Conservation (phyloP, 2,329 filamentous ascomycete genomes). For the Fusarium mundagurra region DNA sequence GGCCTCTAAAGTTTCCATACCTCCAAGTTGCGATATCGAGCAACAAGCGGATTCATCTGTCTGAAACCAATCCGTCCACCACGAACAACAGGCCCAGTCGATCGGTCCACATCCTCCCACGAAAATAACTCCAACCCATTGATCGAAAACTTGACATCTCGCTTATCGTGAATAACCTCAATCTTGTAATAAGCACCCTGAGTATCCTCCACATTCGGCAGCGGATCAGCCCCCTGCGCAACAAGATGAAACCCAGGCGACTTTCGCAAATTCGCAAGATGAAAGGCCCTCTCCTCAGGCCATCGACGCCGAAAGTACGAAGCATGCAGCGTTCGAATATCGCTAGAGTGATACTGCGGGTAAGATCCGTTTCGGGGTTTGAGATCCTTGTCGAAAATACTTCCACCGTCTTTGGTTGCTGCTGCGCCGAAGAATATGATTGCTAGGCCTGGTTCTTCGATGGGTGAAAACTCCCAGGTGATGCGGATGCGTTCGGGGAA, state of each 20-base stretch:
- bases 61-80: constrained; percentile 35
- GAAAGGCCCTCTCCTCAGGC: constrained; percentile 38
- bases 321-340: constrained; percentile 36
- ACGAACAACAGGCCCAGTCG: constrained; percentile 33
- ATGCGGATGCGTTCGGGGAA: constrained; percentile 39
- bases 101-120: constrained; percentile 32
- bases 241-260: constrained; percentile 39
- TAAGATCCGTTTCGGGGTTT: constrained; percentile 36
- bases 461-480: constrained; percentile 35
- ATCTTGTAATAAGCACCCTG: constrained; percentile 35
- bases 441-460: constrained; percentile 33
- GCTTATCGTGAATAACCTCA: constrained; percentile 37
- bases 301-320: constrained; percentile 41
- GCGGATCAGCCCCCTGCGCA: constrained; percentile 36
- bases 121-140: constrained; percentile 29
- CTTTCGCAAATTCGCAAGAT: constrained; percentile 37
- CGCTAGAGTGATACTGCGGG: constrained; percentile 38
- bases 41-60: constrained; percentile 38
- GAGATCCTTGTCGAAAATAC: constrained; percentile 35
- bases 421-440: constrained; percentile 40
- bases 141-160: constrained; percentile 27
- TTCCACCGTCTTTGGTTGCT: constrained; percentile 24
- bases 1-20: constrained; percentile 30
- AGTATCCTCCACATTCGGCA: constrained; percentile 32
- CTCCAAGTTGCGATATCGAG: constrained; percentile 34